Evolutionary conservation across 177 flowering plant species (phyloP).

Genomic region (Vitis hybrid): DNA sequence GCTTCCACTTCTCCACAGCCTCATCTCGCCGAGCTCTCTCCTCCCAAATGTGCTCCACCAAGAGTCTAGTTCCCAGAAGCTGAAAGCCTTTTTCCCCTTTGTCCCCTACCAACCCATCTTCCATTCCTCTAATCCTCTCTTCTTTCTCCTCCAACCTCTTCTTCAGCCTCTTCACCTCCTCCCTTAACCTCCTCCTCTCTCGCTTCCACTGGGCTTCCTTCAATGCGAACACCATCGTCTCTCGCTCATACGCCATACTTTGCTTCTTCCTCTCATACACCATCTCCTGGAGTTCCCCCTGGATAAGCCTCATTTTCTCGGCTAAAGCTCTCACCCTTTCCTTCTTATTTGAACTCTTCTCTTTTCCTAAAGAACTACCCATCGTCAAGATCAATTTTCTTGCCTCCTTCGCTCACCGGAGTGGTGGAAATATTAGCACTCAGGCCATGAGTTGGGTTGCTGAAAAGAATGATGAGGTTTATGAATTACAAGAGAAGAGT

Average conservation of each 20-base stretch:
- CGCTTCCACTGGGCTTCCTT: slow-evolving; percentile 52
- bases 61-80: slow-evolving; percentile 10
- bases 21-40: slow-evolving; percentile 58
- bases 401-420: too few relatives aligned
- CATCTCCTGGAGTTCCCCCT: slow-evolving; percentile 37
- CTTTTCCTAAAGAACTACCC: slow-evolving; percentile 33
- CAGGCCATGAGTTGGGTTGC: too few relatives aligned
- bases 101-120: slow-evolving; percentile 12
- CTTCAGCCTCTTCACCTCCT: slow-evolving; percentile 45
- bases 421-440: too few relatives aligned
- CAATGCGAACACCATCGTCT: slow-evolving; percentile 34
- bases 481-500: too few relatives aligned
- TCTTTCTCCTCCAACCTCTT: slow-evolving; percentile 41
- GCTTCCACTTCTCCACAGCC: slow-evolving; percentile 80
- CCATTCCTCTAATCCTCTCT: slow-evolving; percentile 25
- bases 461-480: too few relatives aligned
- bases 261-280: slow-evolving; percentile 41
- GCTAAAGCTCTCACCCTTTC: slow-evolving; percentile 12
- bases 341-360: slow-evolving; percentile 4
- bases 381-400: slow-evolving; percentile 12
- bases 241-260: slow-evolving; percentile 31
- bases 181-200: slow-evolving; percentile 52
- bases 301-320: slow-evolving; percentile 35
- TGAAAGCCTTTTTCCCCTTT: slow-evolving; percentile 24
- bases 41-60: slow-evolving; percentile 47